Conservation (phyloP, 441 rosid species). For the Metrosideros polymorpha region DNA sequence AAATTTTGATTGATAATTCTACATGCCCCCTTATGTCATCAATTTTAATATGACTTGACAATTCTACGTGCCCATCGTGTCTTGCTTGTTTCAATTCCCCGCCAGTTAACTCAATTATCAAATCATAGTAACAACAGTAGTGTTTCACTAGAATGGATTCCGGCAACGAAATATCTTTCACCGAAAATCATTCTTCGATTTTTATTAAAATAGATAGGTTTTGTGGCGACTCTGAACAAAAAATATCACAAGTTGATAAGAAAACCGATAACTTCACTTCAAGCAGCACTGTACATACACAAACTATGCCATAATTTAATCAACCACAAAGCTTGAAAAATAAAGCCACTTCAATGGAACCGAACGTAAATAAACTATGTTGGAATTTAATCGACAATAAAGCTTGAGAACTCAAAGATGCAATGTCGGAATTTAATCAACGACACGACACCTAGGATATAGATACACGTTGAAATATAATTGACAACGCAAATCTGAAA, state of each 20-base stretch:
- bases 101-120: not conserved
- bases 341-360: too few relatives aligned
- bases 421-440: too few relatives aligned
- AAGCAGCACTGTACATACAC: too few relatives aligned
- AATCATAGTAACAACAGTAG: not conserved
- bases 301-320: not conserved
- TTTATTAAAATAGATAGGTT: not conserved
- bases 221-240: not conserved
- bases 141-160: rapidly evolving
- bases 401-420: too few relatives aligned
- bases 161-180: not conserved
- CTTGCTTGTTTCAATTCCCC: not conserved
- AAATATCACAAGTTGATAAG: not conserved
- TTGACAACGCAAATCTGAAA: too few relatives aligned
- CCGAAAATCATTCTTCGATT: not conserved
- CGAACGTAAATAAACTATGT: not conserved
- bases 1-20: too few relatives aligned
- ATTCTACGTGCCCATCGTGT: not conserved
- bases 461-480: not conserved
- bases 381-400: too few relatives aligned
- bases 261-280: not conserved
- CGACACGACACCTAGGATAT: too few relatives aligned
- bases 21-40: not conserved
- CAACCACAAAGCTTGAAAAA: not conserved
- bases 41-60: not conserved